These are phyloP conservation scores for Tillandsia leiboldiana DNA, from an alignment of 176 grass and related monocot genomes.

Conservation along the genomic window DNA sequence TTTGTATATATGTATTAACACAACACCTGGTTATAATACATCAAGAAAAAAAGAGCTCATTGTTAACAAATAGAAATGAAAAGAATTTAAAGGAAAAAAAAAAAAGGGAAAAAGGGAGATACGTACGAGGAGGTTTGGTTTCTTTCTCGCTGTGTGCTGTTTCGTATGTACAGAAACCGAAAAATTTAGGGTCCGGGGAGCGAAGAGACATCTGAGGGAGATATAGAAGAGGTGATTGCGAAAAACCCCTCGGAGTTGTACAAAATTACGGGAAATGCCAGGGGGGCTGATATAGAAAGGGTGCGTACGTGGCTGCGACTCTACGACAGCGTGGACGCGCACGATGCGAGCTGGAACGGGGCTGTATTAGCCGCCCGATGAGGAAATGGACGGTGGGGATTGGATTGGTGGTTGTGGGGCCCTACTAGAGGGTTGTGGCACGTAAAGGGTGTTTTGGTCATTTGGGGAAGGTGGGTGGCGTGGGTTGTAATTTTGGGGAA, in stretches of 20 bases:
- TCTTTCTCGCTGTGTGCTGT: neutral
- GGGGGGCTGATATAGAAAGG: neutral
- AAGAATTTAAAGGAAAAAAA: too few species aligned
- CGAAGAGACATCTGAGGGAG: neutral
- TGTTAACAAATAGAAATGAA: too few species aligned
- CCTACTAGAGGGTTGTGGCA: neutral
- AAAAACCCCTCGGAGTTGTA: neutral
- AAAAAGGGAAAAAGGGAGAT: too few species aligned
- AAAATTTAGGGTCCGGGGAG: neutral
- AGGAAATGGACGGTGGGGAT: neutral
- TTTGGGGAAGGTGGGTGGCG: slow-evolving; percentile 1
- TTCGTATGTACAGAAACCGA: neutral
- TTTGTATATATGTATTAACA: too few species aligned
- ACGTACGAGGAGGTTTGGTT: neutral
- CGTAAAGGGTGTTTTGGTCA: neutral
- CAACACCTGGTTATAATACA: too few species aligned
- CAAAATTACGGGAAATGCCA: neutral
- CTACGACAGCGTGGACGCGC: neutral
- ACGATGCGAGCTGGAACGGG: neutral
- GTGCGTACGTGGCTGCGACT: neutral
- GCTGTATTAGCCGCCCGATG: neutral
- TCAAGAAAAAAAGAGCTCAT: too few species aligned
- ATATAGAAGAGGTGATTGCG: neutral
- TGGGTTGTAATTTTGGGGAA: neutral
- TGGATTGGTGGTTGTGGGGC: neutral